Base-by-base conservation (phyloP, 2,329 filamentous ascomycete genomes). In the Nothopassalora personata region DNA sequence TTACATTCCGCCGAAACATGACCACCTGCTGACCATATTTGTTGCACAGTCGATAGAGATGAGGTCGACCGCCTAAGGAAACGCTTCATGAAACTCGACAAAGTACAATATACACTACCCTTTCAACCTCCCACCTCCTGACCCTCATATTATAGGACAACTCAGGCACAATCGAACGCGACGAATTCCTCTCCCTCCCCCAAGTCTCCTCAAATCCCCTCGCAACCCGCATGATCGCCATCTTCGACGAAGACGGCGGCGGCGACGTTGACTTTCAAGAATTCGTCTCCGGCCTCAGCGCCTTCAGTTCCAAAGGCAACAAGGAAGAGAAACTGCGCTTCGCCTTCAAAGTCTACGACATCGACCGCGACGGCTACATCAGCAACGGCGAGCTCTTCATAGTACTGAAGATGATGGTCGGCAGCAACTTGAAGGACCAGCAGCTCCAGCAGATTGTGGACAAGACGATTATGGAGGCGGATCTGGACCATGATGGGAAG, bases 361-460 rank as follows among this genome's bases (percentile, higher is more conserved):
- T 99, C 72, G 94, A 99, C 77, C 90, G 94, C 61, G 94, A 99
- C 76, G 94, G 94, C 27, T 99, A 90, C 79, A 99, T 99, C 73
- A 96, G 90, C 80, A 99, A 99, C 76, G 94, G 94, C 70, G 94
- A 99, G 81, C 84, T 99, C 54, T 99, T 97, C 76, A 97, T 99
- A 71, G 94, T 99, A 72, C 83, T 99, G 71, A 99, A 99, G 88
- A 99, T 99, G 94, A 99, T 99, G 94, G 94, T 99, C 54, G 94
- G 94, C 60, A 97, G 90, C 80, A 99, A 99, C 77, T 80, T 99
- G 72, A 99, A 99, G 83, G 94, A 99, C 76, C 91, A 97, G 78
- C 94, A 99, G 79, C 79, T 99, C 74, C 94, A 99, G 80, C 94
- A 86, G 85, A 99, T 99, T 74, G 94, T 99, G 68, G 94, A 99